Base-by-base conservation (phyloP, 2,329 filamentous ascomycete species). In the Drechslerella coelobrocha region DNA sequence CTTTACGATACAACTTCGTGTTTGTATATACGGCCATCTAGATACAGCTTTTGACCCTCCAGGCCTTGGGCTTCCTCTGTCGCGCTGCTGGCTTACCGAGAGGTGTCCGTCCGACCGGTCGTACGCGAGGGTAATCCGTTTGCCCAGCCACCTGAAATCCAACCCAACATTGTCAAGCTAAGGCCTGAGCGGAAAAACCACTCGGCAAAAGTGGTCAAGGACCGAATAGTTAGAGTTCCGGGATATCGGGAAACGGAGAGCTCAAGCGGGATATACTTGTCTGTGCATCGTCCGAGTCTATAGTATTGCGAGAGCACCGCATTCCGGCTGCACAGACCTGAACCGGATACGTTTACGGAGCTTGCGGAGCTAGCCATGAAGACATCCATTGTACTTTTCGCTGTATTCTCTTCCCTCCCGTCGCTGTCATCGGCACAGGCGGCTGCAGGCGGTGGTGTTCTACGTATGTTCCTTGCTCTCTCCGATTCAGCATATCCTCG, bases 391-490 rank as follows among this genome's bases (percentile, higher is more conserved):
- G 26, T 63, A 4, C 17, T 60, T 31, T 7, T 63, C 12, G 27
- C 48, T 26, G 41, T n/a, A n/a, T 29, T 63, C 3, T 62, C 59
- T 34, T 23, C 57, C 41, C 39, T 71, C 6, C 66, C 66, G 9
- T 59, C 66, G 4, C 41, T 71, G 14, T 50, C 47, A 41, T 54
- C 37, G 43, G 66, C 66, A 45, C 66, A 71, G 41, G 66, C 54
- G 7, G 66, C 66, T 29, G 66, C 59, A 50, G 66, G 59, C 48
- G 66, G 66, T 54, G 66, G 66, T 50, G 66, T 63, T 57, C 45
- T 71, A 19, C 59, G 66, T 71, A 63, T 53, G 66, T 60, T 47
- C 2, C 8, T 6, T 21, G 5, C 4, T 19, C 41, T 17, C 8
- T 45, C 7, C n/a, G n/a, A 8, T 21, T 45, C 29, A 6, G 29